Percentiles rank a stretch among this genome's conserved stretches.
phyloP scores from a whole-genome alignment of 352 stramenopile genomes.

The Halophytophthora polymorphica region DNA sequence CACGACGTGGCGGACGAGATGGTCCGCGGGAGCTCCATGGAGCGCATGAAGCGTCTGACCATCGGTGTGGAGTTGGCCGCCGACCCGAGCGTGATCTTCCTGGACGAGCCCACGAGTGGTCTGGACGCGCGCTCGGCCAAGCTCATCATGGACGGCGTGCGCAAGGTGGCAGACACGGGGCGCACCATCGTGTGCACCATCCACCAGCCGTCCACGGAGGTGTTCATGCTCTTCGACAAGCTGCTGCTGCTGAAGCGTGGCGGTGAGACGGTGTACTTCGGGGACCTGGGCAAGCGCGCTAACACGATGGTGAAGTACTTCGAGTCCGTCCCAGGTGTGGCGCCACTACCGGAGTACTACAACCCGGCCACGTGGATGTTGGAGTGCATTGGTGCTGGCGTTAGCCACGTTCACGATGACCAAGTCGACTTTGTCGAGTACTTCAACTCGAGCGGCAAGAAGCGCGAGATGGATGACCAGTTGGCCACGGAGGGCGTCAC shows the following conservation, averaged over 20 bases:
- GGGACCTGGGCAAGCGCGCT: conserved; percentile 40
- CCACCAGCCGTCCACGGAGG: conserved; percentile 87
- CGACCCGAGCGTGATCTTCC: conserved; percentile 59
- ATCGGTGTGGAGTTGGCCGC: conserved; percentile 48
- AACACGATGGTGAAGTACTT: conserved; percentile 73
- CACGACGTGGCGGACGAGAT: conserved; percentile 15
- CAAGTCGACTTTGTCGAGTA: conserved; percentile 20
- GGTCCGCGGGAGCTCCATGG: conserved; percentile 10
- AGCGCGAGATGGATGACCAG: conserved; percentile 18
- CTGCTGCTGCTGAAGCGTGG: conserved; percentile 80
- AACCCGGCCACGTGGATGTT: conserved; percentile 89
- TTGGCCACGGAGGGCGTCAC: conserved; percentile 26
- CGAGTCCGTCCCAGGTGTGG: conserved; percentile 43
- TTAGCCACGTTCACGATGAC: conserved; percentile 16
- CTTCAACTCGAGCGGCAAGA: conserved; percentile 24
- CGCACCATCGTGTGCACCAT: conserved; percentile 90
- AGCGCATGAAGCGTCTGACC: conserved; percentile 26
- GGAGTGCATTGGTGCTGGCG: conserved; percentile 61
- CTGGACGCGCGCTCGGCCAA: conserved; percentile 86
- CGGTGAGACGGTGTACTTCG: conserved; percentile 60
- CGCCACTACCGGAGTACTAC: conserved; percentile 34
- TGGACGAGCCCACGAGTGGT: conserved; percentile 88
- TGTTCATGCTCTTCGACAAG: conserved; percentile 73
- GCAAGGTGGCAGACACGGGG: conserved; percentile 76
- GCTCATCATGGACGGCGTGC: conserved; percentile 81